These are phyloP conservation scores for Chenopodium suecicum DNA, from an alignment of 148 eudicot genomes.

Conservation along the genomic window DNA sequence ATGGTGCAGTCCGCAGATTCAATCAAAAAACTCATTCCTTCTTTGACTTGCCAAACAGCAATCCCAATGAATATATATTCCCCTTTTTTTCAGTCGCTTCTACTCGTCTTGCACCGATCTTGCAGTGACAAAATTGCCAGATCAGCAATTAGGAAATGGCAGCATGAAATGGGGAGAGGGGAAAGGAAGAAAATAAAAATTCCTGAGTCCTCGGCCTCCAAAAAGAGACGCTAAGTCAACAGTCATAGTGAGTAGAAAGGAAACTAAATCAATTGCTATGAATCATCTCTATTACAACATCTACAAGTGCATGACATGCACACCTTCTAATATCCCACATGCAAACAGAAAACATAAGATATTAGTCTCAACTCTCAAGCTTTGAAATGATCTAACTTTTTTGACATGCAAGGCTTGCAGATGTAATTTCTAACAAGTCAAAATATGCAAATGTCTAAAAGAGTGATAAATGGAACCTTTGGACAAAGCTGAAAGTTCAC, in stretches of 20 bases:
- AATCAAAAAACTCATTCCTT: slow-evolving; percentile 20
- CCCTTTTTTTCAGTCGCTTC: slow-evolving; percentile 70
- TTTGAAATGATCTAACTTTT: not conserved
- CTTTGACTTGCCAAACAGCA: slow-evolving; percentile 60
- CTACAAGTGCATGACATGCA: not conserved
- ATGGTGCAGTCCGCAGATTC: not conserved
- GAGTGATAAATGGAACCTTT: not conserved
- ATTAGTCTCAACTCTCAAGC: not conserved
- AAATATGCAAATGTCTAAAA: not conserved
- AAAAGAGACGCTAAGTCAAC: not conserved
- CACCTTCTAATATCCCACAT: not conserved
- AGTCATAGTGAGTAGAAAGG: not conserved
- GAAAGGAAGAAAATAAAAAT: too few species aligned
- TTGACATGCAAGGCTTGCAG: not conserved
- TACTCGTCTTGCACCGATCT: slow-evolving; percentile 82
- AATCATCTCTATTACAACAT: not conserved
- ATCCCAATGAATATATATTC: slow-evolving; percentile 58
- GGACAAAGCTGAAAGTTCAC: not conserved
- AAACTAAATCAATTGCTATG: not conserved
- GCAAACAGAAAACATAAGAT: not conserved
- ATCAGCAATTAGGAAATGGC: slow-evolving; percentile 2
- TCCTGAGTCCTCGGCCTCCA: not conserved
- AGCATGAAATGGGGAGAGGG: not conserved
- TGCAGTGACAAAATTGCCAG: slow-evolving; percentile 15
- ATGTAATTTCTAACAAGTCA: not conserved